Base-by-base conservation (phyloP, 2,329 filamentous ascomycete species). In the Alternaria conjuncta region DNA sequence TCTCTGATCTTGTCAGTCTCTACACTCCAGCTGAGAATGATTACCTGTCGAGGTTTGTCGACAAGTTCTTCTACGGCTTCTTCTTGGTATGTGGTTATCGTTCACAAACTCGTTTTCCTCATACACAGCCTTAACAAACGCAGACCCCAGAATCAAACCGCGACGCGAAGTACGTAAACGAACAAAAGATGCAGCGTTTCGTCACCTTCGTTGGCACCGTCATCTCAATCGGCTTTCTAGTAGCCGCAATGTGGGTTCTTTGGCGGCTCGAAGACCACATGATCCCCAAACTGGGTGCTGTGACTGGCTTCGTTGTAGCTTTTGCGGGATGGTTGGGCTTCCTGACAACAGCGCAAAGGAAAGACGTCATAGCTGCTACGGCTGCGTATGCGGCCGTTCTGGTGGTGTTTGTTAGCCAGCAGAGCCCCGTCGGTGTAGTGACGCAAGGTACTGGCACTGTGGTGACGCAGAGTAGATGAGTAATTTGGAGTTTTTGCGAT, bases 51-150 rank as follows among this genome's bases (percentile, higher is more conserved):
- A 36, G 4, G 0, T 36, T 36, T 9, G 15, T 41, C 15, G 32
- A 41, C 2, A 41, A 41, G 3, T 41, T n/a, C 7, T 4, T 41
- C 0, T 41, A n/a, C 1, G 1, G 0, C 3, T 10, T 41, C 32
- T 41, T 41, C 15, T 5, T 41, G 15, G 32, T 41, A 41, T 41
- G 30, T 28, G 8, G n/a, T n/a, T n/a, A n/a, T n/a, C n/a, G n/a
- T n/a, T n/a, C n/a, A n/a, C n/a, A n/a, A n/a, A n/a, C n/a, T n/a
- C n/a, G n/a, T n/a, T n/a, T n/a, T n/a, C n/a, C n/a, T n/a, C n/a
- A n/a, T n/a, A n/a, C n/a, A n/a, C n/a, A n/a, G n/a, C n/a, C n/a
- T n/a, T n/a, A n/a, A n/a, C n/a, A n/a, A n/a, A n/a, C n/a, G n/a
- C 6, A 26, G 32, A 36, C 32, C 7, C 15, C 32, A 1, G 15